Base-by-base conservation (phyloP, 73 alveolate genomes). In the Stentor coeruleus region DNA sequence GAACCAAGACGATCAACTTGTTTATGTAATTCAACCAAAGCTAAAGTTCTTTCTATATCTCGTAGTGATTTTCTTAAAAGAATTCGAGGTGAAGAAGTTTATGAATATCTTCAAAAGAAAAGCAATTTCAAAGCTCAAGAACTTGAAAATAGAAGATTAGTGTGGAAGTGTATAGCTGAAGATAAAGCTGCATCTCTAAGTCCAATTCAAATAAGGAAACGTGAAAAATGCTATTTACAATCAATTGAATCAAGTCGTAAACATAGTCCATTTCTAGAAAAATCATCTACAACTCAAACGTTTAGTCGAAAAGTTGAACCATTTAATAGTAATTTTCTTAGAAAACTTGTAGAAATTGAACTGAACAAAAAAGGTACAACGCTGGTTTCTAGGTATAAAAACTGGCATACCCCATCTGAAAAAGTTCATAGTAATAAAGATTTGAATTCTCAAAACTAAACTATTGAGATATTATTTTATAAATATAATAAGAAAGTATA, bases 21-120 rank as follows among this genome's bases (percentile, higher is more conserved):
- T 11, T 40, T 58, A 0, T 77, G 85, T 38, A 58, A 35, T 6
- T 77, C 85, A 1, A 28, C 39, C 15, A 77, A 38, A 6, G 85
- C 85, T 15, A 35, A 35, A 40, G 85, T 33, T 38, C 40, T 38
- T 30, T 38, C 15, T 33, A 77, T 77, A 35, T n/a, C 39, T 2
- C 38, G 42, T 26, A 42, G 31, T 41, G 85, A 77, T 39, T 77
- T 77, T 77, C 14, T 39, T 1, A 35, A 35, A 38, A 77, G 85
- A 3, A 42, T 77, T 6, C 38, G 37, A 38, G 74, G 74, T 30
- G 66, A 41, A 42, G 77, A 38, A 4, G 28, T 76, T 3, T 15
- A 26, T 20, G 28, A n/a, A 30, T 14, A n/a, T 31, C 38, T 77
- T n/a, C 3, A 38, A 77, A 15, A 33, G 26, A 58, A 38, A 3